These are phyloP conservation scores for Fusarium neocosmosporiellum DNA, from an alignment of 2,329 filamentous ascomycete genomes.

Conservation along the genomic window DNA sequence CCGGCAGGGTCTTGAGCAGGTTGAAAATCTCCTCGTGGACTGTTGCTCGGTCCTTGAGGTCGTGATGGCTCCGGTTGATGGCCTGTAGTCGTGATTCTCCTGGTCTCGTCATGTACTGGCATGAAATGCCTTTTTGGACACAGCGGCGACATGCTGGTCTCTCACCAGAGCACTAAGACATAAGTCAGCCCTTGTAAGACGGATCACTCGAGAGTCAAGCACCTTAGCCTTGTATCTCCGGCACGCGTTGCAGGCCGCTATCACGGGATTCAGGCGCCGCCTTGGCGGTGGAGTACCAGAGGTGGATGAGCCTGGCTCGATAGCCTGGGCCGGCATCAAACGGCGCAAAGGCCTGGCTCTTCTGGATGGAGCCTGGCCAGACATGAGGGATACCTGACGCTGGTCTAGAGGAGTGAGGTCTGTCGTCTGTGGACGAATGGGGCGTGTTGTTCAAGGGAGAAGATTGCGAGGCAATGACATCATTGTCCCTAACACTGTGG, in stretches of 20 bases:
- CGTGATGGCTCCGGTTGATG: not conserved
- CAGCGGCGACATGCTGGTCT: conserved; percentile 41
- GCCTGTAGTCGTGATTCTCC: conserved; percentile 38
- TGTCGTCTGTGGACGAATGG: not conserved
- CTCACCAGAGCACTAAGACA: conserved; percentile 39
- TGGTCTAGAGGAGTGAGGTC: not conserved
- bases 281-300: rapidly evolving
- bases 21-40: conserved; percentile 34
- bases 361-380: not conserved
- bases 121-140: conserved; percentile 10
- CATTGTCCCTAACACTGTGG: not conserved
- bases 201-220: conserved; percentile 2
- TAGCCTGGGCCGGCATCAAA: not conserved
- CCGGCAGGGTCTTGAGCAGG: conserved; percentile 26
- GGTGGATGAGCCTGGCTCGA: not conserved
- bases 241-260: conserved; percentile 32
- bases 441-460: not conserved
- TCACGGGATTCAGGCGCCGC: conserved; percentile 15
- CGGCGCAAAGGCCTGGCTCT: not conserved
- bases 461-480: not conserved
- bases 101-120: conserved; percentile 30
- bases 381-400: not conserved
- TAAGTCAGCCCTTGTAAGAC: not conserved
- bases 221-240: conserved; percentile 38
- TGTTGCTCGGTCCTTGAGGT: not conserved